Evolutionary conservation across 1,284 basidiomycete species (phyloP).

Genomic region (Cutaneotrichosporon cavernicola): DNA sequence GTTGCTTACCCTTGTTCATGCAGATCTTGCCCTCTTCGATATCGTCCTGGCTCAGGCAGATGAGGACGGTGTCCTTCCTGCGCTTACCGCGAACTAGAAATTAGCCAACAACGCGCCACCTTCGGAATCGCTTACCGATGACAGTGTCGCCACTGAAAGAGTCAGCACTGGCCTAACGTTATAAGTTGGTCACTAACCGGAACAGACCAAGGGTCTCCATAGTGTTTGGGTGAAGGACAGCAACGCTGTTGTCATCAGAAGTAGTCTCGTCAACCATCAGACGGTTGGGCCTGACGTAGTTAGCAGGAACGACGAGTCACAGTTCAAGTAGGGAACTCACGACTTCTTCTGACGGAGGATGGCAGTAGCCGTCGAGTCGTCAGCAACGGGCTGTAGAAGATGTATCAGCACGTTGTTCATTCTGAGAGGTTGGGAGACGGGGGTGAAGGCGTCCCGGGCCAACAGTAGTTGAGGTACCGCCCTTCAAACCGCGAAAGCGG

Average conservation of each 20-base stretch:
- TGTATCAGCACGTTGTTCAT: not conserved
- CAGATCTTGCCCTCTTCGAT: slow-evolving; percentile 97
- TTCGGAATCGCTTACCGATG: slow-evolving; percentile 35
- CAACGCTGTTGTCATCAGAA: slow-evolving; percentile 84
- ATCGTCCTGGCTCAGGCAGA: slow-evolving; percentile 90
- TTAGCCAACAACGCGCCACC: slow-evolving; percentile 1
- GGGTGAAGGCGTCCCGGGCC: not conserved
- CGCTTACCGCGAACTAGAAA: slow-evolving; percentile 75
- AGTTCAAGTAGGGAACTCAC: slow-evolving; percentile 59
- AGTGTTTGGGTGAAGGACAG: slow-evolving; percentile 89
- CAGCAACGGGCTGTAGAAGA: slow-evolving; percentile 34
- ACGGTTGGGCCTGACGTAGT: slow-evolving; percentile 73
- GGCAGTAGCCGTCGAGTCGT: slow-evolving; percentile 70
- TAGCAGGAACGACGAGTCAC: slow-evolving; percentile 10
- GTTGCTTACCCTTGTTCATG: slow-evolving; percentile 76
- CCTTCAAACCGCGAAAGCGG: too few relatives aligned
- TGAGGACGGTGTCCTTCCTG: slow-evolving; percentile 91
- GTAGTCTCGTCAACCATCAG: slow-evolving; percentile 89
- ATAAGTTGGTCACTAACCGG: slow-evolving; percentile 60
- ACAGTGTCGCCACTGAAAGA: slow-evolving; percentile 44
- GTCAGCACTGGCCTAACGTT: slow-evolving; percentile 5
- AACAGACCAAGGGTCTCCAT: slow-evolving; percentile 95
- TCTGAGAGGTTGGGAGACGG: not conserved
- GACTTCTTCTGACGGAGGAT: slow-evolving; percentile 94
- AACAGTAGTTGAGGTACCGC: not conserved